phyloP scores from a whole-genome alignment of 129 eudicot genomes.

The Ambrosia artemisiifolia region DNA sequence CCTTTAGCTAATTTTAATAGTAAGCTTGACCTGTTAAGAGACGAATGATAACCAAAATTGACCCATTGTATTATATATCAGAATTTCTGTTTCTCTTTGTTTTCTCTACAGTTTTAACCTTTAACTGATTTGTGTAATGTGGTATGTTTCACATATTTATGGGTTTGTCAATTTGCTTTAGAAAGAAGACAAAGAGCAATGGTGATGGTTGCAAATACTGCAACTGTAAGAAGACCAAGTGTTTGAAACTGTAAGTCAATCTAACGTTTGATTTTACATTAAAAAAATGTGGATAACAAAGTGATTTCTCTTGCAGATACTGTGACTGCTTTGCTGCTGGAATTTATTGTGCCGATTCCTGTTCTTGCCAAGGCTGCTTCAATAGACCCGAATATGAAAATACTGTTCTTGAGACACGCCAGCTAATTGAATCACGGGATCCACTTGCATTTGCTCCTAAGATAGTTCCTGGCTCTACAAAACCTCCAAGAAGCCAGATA shows the following conservation, averaged over 20 bases:
- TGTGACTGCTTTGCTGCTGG: constrained; percentile 98
- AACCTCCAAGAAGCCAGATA: constrained; percentile 32
- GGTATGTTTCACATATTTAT: background rate
- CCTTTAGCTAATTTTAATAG: background rate
- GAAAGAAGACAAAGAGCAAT: constrained; percentile 29
- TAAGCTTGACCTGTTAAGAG: background rate
- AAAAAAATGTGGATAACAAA: background rate
- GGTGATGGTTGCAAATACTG: constrained; percentile 67
- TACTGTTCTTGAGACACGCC: constrained; percentile 59
- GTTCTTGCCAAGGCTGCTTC: constrained; percentile 86
- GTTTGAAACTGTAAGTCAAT: constrained; percentile 82
- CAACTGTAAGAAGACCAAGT: constrained; percentile 73
- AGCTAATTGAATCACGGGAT: constrained; percentile 76
- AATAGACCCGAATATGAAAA: constrained; percentile 72
- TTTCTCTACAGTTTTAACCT: background rate
- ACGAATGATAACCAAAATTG: background rate
- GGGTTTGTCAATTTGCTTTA: constrained; percentile 15
- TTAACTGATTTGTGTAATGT: background rate
- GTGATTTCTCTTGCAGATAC: constrained; percentile 48
- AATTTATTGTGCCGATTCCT: constrained; percentile 62
- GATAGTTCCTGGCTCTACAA: constrained; percentile 35
- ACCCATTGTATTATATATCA: background rate
- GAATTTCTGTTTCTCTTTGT: background rate
- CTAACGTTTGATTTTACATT: background rate
- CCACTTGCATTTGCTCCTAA: constrained; percentile 96